Conservation (phyloP, 2,329 filamentous ascomycete genomes). For the Magnaporthiopsis rhizophila region DNA sequence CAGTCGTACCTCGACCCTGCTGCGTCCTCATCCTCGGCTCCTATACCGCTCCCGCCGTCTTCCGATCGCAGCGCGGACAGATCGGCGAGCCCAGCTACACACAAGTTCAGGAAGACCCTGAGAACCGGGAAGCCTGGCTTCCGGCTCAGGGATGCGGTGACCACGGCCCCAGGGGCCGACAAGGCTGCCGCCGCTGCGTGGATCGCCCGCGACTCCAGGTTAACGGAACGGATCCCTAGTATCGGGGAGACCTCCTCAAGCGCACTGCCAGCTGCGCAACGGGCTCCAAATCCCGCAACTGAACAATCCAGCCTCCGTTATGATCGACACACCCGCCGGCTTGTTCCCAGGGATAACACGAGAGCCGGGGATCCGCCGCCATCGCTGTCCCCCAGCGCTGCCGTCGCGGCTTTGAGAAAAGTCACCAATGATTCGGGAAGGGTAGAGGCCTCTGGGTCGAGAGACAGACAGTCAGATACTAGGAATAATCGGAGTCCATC, state of each 20-base stretch:
- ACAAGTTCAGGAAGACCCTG: conserved; percentile 54
- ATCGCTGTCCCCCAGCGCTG: background rate
- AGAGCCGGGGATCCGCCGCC: background rate
- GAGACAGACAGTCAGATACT: background rate
- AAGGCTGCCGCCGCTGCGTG: conserved; percentile 59
- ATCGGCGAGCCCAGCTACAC: conserved; percentile 51
- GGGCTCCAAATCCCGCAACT: background rate
- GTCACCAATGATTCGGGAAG: background rate
- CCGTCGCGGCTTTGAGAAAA: conserved; percentile 5
- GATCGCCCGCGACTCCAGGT: conserved; percentile 31
- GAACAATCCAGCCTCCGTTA: conserved; percentile 2
- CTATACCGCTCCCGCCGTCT: background rate
- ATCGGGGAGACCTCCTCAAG: conserved; percentile 1
- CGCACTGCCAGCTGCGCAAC: background rate
- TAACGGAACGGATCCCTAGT: background rate
- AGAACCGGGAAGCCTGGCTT: conserved; percentile 35
- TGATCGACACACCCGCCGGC: conserved; percentile 12
- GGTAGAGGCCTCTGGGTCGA: background rate
- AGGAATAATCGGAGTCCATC: background rate
- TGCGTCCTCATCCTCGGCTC: background rate
- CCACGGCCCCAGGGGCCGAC: conserved; percentile 37
- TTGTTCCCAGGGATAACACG: conserved; percentile 7
- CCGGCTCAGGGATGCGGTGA: background rate
- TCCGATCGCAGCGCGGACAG: conserved; percentile 17
- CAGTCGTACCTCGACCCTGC: background rate